Percentiles rank a stretch among this genome's conserved stretches.
These are phyloP conservation scores for Amphicarpaea edgeworthii DNA, from an alignment of 306 rosid genomes.

Conservation along the genomic window DNA sequence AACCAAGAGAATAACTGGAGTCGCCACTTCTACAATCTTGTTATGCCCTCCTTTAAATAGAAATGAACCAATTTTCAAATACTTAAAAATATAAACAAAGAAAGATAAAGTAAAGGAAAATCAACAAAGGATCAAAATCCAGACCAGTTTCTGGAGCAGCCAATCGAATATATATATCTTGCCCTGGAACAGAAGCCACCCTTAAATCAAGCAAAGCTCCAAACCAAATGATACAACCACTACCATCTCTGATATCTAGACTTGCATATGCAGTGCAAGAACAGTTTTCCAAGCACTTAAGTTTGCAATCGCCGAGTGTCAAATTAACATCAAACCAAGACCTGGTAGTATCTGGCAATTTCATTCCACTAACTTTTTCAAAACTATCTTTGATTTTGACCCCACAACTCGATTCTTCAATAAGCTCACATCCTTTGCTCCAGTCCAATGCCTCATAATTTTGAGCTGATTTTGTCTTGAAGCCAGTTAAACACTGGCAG, in stretches of 20 bases:
- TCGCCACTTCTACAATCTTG: slow-evolving; percentile 9
- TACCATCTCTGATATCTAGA: slow-evolving; percentile 38
- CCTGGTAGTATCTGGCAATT: slow-evolving; percentile 47
- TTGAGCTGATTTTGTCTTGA: slow-evolving; percentile 37
- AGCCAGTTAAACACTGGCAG: slow-evolving; percentile 53
- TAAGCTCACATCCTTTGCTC: slow-evolving; percentile 46
- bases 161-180: slow-evolving; percentile 48
- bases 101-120: background rate
- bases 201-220: slow-evolving; percentile 51
- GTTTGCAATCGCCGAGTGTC: slow-evolving; percentile 42
- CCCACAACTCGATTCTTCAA: slow-evolving; percentile 41
- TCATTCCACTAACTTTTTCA: slow-evolving; percentile 36
- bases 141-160: slow-evolving; percentile 42
- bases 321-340: slow-evolving; percentile 42
- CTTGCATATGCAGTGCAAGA: slow-evolving; percentile 58
- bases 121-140: background rate
- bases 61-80: background rate
- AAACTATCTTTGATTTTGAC: slow-evolving; percentile 48
- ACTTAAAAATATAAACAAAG: background rate
- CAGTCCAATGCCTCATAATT: slow-evolving; percentile 38
- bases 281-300: slow-evolving; percentile 48
- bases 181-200: slow-evolving; percentile 20
- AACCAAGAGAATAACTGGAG: slow-evolving; percentile 1
- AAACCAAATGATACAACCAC: slow-evolving; percentile 55
- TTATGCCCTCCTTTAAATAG: background rate